Evolutionary conservation across 2,329 filamentous ascomycete genomes (phyloP).

Genomic region (Mycogone perniciosa): DNA sequence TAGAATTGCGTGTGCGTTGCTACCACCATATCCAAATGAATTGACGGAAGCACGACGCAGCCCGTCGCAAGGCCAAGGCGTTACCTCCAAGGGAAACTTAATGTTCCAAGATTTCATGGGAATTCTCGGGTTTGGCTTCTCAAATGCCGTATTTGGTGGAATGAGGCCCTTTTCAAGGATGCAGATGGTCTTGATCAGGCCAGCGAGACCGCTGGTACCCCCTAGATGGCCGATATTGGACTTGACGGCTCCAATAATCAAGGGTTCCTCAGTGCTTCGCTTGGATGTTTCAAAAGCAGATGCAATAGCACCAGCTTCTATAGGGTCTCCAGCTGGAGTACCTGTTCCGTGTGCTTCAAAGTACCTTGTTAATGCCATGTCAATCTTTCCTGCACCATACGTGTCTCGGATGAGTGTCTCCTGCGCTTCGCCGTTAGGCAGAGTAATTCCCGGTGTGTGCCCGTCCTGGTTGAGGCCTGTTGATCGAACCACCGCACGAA

Average conservation of each 20-base stretch:
- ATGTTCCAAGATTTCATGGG: conserved; percentile 20
- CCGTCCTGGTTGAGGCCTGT: conserved; percentile 4
- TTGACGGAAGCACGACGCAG: conserved; percentile 15
- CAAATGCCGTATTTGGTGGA: conserved; percentile 25
- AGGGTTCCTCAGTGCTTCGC: not conserved
- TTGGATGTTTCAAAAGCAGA: conserved; percentile 18
- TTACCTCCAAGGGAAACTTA: conserved; percentile 14
- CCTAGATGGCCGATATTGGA: conserved; percentile 18
- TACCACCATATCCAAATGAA: conserved; percentile 37
- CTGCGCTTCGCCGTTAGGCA: not conserved
- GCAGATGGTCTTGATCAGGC: conserved; percentile 24
- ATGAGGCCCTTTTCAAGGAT: conserved; percentile 27
- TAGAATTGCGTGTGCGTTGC: conserved; percentile 34
- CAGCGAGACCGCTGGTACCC: conserved; percentile 23
- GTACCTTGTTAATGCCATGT: not conserved
- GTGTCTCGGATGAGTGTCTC: conserved; percentile 1
- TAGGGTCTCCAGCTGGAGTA: conserved; percentile 15
- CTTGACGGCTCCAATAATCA: conserved; percentile 9
- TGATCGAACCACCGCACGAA: not conserved
- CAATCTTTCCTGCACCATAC: not conserved
- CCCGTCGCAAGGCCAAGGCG: conserved; percentile 9
- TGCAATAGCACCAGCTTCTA: conserved; percentile 38
- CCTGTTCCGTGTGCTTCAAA: conserved; percentile 3
- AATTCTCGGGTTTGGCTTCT: conserved; percentile 26
- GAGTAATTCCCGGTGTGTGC: not conserved